Base-by-base conservation (phyloP, 805 yeast genomes). In the Limtongozyma cylindracea region DNA sequence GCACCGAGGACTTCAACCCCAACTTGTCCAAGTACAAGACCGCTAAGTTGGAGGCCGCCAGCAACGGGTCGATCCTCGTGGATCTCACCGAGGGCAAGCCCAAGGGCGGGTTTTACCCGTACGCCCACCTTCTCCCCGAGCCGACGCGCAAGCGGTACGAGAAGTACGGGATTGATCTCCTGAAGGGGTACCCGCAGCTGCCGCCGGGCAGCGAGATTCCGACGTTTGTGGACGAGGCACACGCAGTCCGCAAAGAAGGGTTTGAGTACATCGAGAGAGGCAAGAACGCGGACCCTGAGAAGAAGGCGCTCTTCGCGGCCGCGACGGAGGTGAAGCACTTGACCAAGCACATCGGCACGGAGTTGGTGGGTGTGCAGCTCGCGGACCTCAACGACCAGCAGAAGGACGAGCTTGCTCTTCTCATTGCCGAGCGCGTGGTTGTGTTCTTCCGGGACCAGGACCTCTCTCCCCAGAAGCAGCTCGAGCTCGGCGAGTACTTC, bases 241-340 rank as follows among this genome's bases (percentile, higher is more conserved):
- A 25, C 16, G 42, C 34, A 5, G 43, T 47, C 19, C 44, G 56
- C 29, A 35, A 41, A 23, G 38, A 43, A 26, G 47, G 36, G 17
- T 33, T 31, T 19, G 43, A 41, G 12, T 53, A 43, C 26, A 27
- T 41, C 23, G 51, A 44, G 26, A 34, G 50, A 22, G 53, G 47
- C 18, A 30, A 28, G 24, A 38, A 40, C 22, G 56, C 49, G 10
- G 51, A 45, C 27, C 45, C 44, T 6, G 42, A 40, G 19, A 47
- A 43, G 35, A 47, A 38, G 28, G 47, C 49, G 2, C 34, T 53
- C 13, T 39, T 53, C 15, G 39, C 43, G 7, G 57, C 56, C 16
- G 56, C 56, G 16, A 38, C 35, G 16, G 40, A 49, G 25, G 57
- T 56, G 12, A 47, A 30, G 19, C 28, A 56, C 25, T 37, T 56